These are phyloP conservation scores for Fusarium aywerte DNA, from an alignment of 2,329 filamentous ascomycete genomes.

Conservation along the genomic window DNA sequence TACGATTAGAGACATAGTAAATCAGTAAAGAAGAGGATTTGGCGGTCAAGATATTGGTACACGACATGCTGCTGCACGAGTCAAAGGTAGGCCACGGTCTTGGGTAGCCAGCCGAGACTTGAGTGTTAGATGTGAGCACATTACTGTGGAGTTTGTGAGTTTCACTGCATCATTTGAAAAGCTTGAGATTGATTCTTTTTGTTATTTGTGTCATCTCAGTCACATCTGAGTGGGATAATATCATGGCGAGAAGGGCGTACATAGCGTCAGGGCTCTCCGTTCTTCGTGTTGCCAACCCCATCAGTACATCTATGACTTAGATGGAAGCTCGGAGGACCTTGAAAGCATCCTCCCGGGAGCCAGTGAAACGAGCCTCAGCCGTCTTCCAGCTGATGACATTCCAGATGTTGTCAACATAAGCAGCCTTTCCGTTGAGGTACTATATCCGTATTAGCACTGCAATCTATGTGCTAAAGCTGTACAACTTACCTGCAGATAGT, in stretches of 20 bases:
- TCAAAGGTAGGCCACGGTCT: constrained; percentile 16
- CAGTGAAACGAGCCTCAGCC: constrained; percentile 70
- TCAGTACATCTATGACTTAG: constrained; percentile 32
- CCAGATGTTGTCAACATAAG: constrained; percentile 82
- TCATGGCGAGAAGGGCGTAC: background rate
- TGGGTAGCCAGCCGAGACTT: constrained; percentile 40
- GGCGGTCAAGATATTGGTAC: constrained; percentile 26
- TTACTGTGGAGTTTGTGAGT: constrained; percentile 10
- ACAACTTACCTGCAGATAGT: constrained; percentile 78
- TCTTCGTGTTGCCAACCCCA: background rate
- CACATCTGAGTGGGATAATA: background rate
- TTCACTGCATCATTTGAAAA: constrained; percentile 4
- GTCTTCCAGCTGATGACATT: constrained; percentile 82
- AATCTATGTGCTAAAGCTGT: background rate
- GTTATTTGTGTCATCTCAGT: background rate
- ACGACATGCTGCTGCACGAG: constrained; percentile 28
- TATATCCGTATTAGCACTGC: constrained; percentile 50
- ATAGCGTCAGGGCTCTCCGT: background rate
- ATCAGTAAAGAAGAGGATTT: background rate
- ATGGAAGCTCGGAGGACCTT: constrained; percentile 57
- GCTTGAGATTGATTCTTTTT: background rate
- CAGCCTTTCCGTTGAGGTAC: constrained; percentile 80
- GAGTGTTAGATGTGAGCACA: constrained; percentile 37
- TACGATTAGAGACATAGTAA: background rate
- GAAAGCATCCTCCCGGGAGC: constrained; percentile 59